Evolutionary conservation across 345 rosid species (phyloP).

Genomic region (Gossypium australe): DNA sequence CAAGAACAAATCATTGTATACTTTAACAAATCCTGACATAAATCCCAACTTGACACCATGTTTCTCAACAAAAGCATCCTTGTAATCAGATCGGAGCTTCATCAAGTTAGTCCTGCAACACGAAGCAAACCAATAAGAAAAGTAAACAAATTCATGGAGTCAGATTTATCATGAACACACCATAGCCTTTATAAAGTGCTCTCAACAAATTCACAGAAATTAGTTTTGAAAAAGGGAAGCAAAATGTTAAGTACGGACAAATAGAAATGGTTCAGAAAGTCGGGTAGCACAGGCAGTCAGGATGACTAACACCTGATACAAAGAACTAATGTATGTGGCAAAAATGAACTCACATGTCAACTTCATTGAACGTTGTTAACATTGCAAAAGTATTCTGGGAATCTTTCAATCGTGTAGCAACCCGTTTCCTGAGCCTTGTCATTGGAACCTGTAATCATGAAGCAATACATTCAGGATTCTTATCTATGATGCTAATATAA

Average conservation of each 20-base stretch:
- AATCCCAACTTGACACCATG: constrained; percentile 97
- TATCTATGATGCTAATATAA: neutral
- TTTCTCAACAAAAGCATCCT: constrained; percentile 91
- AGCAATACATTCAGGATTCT: neutral
- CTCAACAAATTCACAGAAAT: neutral
- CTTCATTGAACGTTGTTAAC: constrained; percentile 97
- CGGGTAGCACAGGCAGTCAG: neutral
- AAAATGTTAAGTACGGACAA: neutral
- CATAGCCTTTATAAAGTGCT: neutral
- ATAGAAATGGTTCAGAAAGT: neutral
- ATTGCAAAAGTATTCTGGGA: constrained; percentile 95
- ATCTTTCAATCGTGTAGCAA: constrained; percentile 91
- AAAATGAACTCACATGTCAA: constrained; percentile 63
- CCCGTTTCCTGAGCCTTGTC: constrained; percentile 96
- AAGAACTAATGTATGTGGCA: neutral
- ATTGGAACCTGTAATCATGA: constrained; percentile 69
- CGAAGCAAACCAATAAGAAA: constrained; percentile 4
- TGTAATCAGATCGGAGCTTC: constrained; percentile 95
- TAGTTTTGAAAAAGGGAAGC: neutral
- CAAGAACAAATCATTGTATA: constrained; percentile 15
- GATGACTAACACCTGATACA: neutral
- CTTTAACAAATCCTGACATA: constrained; percentile 97
- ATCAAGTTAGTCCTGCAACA: constrained; percentile 85
- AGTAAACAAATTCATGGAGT: neutral
- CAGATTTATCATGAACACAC: neutral